Conservation (phyloP, 2,329 filamentous ascomycete species). For the Colletotrichum cordylinicola region DNA sequence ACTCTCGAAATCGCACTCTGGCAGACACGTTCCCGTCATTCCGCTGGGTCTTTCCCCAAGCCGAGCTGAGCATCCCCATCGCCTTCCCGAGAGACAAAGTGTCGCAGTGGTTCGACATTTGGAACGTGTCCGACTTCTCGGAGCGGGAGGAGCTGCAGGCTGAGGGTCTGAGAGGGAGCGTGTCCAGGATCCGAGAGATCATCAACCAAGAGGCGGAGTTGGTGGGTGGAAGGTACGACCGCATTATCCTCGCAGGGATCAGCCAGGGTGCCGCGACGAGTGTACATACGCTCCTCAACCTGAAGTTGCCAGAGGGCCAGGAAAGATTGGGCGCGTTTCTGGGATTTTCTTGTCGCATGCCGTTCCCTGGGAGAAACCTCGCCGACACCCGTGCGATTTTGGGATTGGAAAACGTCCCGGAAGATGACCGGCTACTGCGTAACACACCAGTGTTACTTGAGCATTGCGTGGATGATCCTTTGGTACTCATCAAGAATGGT, state of each 20-base stretch:
- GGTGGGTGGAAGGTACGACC: constrained; percentile 41
- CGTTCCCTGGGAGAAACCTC: constrained; percentile 37
- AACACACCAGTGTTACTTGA: constrained; percentile 50
- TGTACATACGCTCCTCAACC: constrained; percentile 40
- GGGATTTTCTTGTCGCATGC: constrained; percentile 42
- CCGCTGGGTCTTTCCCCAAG: constrained; percentile 56
- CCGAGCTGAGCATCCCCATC: constrained; percentile 35
- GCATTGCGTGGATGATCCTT: constrained; percentile 49
- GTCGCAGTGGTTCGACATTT: constrained; percentile 59
- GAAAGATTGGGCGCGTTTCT: constrained; percentile 38
- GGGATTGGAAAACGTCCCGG: constrained; percentile 27
- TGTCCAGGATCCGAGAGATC: constrained; percentile 35
- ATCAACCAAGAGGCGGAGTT: constrained; percentile 38
- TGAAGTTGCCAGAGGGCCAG: constrained; percentile 27
- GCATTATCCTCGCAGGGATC: constrained; percentile 50
- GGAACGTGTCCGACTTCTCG: constrained; percentile 43
- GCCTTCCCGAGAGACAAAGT: not conserved
- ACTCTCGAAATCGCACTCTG: constrained; percentile 39
- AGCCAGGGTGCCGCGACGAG: constrained; percentile 51
- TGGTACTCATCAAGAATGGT: constrained; percentile 44
- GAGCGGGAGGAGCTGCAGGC: constrained; percentile 49
- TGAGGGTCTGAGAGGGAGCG: constrained; percentile 43
- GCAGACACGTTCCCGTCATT: constrained; percentile 47
- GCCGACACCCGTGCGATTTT: constrained; percentile 37
- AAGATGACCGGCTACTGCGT: constrained; percentile 35